Evolutionary conservation across 2,329 filamentous ascomycete species (phyloP).

Genomic region (Torrubiella hemipterigena): DNA sequence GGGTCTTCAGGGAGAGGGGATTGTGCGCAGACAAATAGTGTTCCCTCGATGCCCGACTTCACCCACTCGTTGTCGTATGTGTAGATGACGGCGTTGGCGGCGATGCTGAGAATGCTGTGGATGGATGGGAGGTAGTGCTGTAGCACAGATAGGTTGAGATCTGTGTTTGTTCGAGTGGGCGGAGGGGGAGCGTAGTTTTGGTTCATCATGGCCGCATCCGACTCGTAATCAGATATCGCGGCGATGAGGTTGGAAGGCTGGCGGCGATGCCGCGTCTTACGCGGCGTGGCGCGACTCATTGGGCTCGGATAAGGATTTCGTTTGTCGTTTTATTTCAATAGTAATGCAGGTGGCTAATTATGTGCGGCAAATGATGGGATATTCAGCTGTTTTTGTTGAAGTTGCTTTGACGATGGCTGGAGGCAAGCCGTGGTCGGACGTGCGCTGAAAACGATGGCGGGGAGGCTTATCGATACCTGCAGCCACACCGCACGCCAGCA

Average conservation of each 20-base stretch:
- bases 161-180: slow-evolving; percentile 62
- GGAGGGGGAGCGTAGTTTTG: slow-evolving; percentile 27
- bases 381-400: too few species aligned
- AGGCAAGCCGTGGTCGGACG: too few species aligned
- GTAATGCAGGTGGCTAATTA: too few species aligned
- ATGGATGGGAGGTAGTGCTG: slow-evolving; percentile 70
- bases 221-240: slow-evolving; percentile 51
- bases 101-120: slow-evolving; percentile 62
- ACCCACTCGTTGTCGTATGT: slow-evolving; percentile 70
- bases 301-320: slow-evolving; percentile 1
- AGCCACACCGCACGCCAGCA: too few species aligned
- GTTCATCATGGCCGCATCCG: slow-evolving; percentile 39
- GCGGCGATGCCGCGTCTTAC: slow-evolving; percentile 25
- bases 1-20: slow-evolving; percentile 25
- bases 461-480: too few species aligned
- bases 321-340: background rate
- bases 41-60: slow-evolving; percentile 75
- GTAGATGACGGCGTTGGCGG: slow-evolving; percentile 80
- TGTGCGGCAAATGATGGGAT: too few species aligned
- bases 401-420: too few species aligned
- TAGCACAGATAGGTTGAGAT: slow-evolving; percentile 79
- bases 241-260: slow-evolving; percentile 27
- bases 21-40: slow-evolving; percentile 73
- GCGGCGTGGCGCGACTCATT: slow-evolving; percentile 34
- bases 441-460: too few species aligned